Conservation (phyloP, 129 eudicot species). For the Helianthus annuus region HanXRQr2.0-SUNRISE NC_035437.2:12511934-12512433, state of each 20-base stretch:
- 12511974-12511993: too few relatives aligned
- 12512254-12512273: constrained; percentile 50
- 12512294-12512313: constrained; percentile 63
- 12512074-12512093: constrained; percentile 78
- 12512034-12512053: constrained; percentile 57
- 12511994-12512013: constrained; percentile 1
- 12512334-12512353: constrained; percentile 48
- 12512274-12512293: constrained; percentile 59
- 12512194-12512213: constrained; percentile 53
- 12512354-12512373: constrained; percentile 36
- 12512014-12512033: constrained; percentile 69
- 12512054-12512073: constrained; percentile 56
- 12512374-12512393: constrained; percentile 38
- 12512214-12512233: constrained; percentile 43
- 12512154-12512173: constrained; percentile 73
- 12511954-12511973: too few relatives aligned
- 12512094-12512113: constrained; percentile 53
- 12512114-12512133: constrained; percentile 76
- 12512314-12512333: constrained; percentile 52
- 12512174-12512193: constrained; percentile 65
- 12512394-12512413: constrained; percentile 51
- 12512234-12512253: constrained; percentile 54
- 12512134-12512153: constrained; percentile 70
- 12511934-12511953: too few relatives aligned
- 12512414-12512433: constrained; percentile 59